phyloP scores from a whole-genome alignment of 2,329 filamentous ascomycete species.

The Nemania sp. region DNA sequence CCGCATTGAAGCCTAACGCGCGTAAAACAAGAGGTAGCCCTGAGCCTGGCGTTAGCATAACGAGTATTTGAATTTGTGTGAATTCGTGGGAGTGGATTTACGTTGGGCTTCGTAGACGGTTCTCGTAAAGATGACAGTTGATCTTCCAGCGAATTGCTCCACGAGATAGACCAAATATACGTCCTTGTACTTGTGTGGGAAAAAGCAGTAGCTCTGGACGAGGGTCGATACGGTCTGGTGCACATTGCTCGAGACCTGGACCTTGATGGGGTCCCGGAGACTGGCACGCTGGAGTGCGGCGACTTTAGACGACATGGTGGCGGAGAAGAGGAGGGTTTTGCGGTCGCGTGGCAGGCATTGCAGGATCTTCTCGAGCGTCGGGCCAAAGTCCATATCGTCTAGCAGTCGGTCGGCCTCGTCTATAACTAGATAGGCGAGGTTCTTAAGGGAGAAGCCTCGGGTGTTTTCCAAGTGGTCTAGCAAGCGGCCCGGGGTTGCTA shows the following conservation, averaged over 20 bases:
- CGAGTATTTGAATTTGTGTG: no score
- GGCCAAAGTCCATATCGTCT: slow-evolving; percentile 95
- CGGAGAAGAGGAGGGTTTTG: slow-evolving; percentile 5
- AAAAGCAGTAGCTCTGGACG: slow-evolving; percentile 66
- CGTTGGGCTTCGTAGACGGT: slow-evolving; percentile 89
- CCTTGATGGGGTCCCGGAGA: slow-evolving; percentile 10
- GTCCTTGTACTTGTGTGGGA: slow-evolving; percentile 89
- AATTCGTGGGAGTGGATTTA: not conserved
- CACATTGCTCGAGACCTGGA: slow-evolving; percentile 12
- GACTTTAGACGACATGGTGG: slow-evolving; percentile 16
- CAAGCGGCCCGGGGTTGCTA: slow-evolving; percentile 89
- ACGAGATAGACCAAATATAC: slow-evolving; percentile 87
- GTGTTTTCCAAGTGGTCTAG: slow-evolving; percentile 96
- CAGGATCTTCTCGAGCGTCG: slow-evolving; percentile 91
- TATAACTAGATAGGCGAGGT: slow-evolving; percentile 90
- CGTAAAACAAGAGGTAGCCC: slow-evolving; percentile 8
- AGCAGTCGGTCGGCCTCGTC: slow-evolving; percentile 93
- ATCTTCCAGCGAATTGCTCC: slow-evolving; percentile 88
- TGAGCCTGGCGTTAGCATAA: not conserved
- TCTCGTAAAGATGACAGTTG: slow-evolving; percentile 88
- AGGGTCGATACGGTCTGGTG: slow-evolving; percentile 9
- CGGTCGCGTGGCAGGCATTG: slow-evolving; percentile 59
- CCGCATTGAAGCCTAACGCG: slow-evolving; percentile 4
- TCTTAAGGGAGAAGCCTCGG: slow-evolving; percentile 88
- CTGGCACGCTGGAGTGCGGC: slow-evolving; percentile 13